These are phyloP conservation scores for Clonostachys chloroleuca DNA, from an alignment of 2,329 filamentous ascomycete species.

Conservation along the genomic window DNA sequence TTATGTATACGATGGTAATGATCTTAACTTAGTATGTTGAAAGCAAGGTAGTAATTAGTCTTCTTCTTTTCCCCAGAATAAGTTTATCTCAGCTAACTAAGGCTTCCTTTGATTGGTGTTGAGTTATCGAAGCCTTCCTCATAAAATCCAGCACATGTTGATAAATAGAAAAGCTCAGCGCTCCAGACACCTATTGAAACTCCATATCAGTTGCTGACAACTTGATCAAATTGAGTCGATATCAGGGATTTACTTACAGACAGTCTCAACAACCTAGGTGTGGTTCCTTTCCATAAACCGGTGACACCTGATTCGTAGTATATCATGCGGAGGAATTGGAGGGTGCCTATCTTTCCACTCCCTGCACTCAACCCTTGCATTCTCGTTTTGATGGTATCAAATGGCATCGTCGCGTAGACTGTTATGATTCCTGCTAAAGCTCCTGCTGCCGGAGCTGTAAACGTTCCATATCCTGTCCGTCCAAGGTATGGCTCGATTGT, in stretches of 20 bases:
- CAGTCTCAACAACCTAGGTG: not conserved
- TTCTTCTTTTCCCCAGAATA: no score
- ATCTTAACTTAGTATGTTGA: no score
- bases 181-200: not conserved
- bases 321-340: not conserved
- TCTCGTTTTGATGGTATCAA: not conserved
- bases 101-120: no score
- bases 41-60: no score
- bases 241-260: not conserved
- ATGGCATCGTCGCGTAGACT: not conserved
- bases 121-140: no score
- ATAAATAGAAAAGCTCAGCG: not conserved
- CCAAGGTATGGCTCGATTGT: not conserved
- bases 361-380: not conserved
- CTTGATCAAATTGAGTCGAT: no score
- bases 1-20: no score
- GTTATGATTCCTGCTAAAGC: not conserved
- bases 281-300: not conserved
- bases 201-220: no score
- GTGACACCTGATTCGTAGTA: not conserved
- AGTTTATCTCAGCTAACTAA: no score
- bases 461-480: not conserved
- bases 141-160: not conserved
- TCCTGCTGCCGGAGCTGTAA: not conserved
- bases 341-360: not conserved